Evolutionary conservation across 1,284 basidiomycete genomes (phyloP).

Genomic region (Sutorius eximius): DNA sequence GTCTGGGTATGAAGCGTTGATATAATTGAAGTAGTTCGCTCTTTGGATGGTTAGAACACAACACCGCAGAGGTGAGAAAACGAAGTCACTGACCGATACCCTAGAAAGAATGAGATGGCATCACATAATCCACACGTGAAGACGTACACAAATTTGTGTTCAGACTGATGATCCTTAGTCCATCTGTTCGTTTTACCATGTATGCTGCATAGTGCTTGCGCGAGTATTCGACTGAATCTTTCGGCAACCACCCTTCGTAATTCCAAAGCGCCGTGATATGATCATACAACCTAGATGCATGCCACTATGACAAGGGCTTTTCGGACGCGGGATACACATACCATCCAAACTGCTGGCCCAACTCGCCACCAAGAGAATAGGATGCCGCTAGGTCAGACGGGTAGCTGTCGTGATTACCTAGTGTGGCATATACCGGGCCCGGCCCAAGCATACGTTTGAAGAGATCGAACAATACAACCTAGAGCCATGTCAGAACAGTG

Average conservation of each 20-base stretch:
- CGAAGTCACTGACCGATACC: constrained; percentile 20
- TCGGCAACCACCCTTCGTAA: constrained; percentile 70
- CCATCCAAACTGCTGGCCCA: constrained; percentile 67
- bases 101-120: constrained; percentile 7
- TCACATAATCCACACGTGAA: neutral
- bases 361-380: constrained; percentile 50
- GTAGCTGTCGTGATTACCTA: constrained; percentile 70
- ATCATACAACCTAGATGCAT: constrained; percentile 63
- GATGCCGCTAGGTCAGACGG: constrained; percentile 40
- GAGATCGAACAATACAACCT: constrained; percentile 67
- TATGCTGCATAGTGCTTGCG: constrained; percentile 71
- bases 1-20: constrained; percentile 73
- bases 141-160: constrained; percentile 74
- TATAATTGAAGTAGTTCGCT: constrained; percentile 74
- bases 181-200: constrained; percentile 66
- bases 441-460: constrained; percentile 60
- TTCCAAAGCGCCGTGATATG: constrained; percentile 70
- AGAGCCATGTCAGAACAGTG: constrained; percentile 4
- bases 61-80: neutral
- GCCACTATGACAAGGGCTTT: neutral
- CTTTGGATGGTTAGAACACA: constrained; percentile 30
- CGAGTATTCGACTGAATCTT: constrained; percentile 56
- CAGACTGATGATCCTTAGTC: constrained; percentile 71
- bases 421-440: constrained; percentile 67
- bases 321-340: constrained; percentile 23